Evolutionary conservation across 345 rosid genomes (phyloP), one percentile per base, ranked within the genome.

Genomic region (Salix caprea): DNA sequence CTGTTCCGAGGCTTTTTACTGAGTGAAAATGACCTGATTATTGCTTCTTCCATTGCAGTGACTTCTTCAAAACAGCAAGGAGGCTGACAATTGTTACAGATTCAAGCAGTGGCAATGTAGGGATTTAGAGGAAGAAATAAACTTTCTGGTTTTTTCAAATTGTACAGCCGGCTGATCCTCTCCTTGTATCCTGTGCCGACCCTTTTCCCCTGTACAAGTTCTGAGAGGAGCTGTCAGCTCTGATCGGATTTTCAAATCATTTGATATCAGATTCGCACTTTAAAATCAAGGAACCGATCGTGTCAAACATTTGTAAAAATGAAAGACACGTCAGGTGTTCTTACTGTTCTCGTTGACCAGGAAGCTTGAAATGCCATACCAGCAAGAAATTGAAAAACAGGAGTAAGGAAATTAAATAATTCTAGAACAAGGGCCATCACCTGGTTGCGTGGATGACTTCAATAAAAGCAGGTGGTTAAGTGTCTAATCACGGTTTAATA

Each of bases 1-100:
- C 1, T 40, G 42, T 21, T 9, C 18, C 1, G 24, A 11, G 44
- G 23, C 11, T 52, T 65, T 26, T 21, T 10, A 24, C 11, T 2
- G 16, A 14, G 28, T 9, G 34, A 40, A 40, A 1, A 0, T 30
- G 50, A 10, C 32, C 23, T 18, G 54, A 52, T 39, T 44, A 7
- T 30, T 73, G 56, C 18, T 56, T 64, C 4, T 76, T 69, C 86
- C 88, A 90, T 76, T 69, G 88, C 88, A 90, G 94, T 37, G 83
- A 85, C 19, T 89, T 90, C 62, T 72, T 52, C 72, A 86, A 78
- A 78, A 81, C 78, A 21, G 90, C 94, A 19, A 87, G 85, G 68
- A 83, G 92, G 74, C 67, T 90, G 86, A 89, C 92, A 32, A 84
- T 90, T 77, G 75, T 78, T 70, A 80, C 73, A 76, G 88, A 87